Percentiles rank a stretch among this genome's conserved stretches.
phyloP scores from a whole-genome alignment of 345 rosid genomes.

The Ricinus communis region DNA sequence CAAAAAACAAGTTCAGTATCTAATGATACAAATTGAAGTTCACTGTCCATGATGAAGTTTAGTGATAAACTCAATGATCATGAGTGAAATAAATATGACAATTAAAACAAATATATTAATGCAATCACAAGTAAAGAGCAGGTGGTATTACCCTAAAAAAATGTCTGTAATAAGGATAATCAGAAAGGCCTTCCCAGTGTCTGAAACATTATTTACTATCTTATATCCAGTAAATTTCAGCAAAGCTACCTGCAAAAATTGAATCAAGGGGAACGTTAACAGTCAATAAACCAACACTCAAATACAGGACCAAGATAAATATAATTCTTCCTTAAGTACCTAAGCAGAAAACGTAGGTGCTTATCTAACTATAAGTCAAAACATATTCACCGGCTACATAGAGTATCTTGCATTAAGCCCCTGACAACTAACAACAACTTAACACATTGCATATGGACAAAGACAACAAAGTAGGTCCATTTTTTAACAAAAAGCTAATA shows the following conservation, averaged over 20 bases:
- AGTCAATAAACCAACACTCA: background rate
- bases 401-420: background rate
- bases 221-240: constrained; percentile 92
- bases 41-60: background rate
- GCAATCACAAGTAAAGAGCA: background rate
- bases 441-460: background rate
- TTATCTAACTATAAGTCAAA: background rate
- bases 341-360: background rate
- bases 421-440: background rate
- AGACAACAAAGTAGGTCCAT: too few relatives aligned
- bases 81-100: too few relatives aligned
- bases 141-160: constrained; percentile 69
- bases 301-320: constrained; percentile 8
- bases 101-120: background rate
- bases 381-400: background rate
- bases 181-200: constrained; percentile 86
- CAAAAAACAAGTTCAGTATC: too few relatives aligned
- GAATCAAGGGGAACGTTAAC: constrained; percentile 8
- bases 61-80: too few relatives aligned
- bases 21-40: background rate
- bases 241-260: constrained; percentile 76
- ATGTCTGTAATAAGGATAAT: constrained; percentile 78
- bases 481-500: too few relatives aligned
- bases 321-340: background rate
- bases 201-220: constrained; percentile 72